These are phyloP conservation scores for Curvularia sp. DNA, from an alignment of 2,329 filamentous ascomycete species.

Conservation along the genomic window DNA sequence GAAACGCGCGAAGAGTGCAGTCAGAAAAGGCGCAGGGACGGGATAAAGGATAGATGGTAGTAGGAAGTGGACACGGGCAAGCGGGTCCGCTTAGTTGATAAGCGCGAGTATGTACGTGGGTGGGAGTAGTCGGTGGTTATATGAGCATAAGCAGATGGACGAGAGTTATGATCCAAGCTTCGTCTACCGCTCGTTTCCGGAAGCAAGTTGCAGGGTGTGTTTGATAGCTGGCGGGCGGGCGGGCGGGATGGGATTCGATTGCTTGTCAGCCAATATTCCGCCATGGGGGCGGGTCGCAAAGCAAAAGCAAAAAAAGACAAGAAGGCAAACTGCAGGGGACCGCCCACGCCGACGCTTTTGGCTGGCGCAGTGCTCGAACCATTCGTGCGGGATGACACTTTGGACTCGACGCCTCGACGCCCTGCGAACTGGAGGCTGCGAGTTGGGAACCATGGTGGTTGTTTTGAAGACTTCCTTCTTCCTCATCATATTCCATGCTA, in stretches of 20 bases:
- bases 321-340: constrained; percentile 29
- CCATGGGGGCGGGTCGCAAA: constrained; percentile 23
- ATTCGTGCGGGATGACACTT: constrained; percentile 37
- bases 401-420: not conserved
- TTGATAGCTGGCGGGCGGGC: constrained; percentile 30
- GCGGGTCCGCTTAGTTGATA: not conserved
- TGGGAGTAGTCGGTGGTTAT: not conserved
- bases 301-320: constrained; percentile 5
- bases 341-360: constrained; percentile 17
- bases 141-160: constrained; percentile 1
- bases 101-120: not conserved
- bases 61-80: not conserved
- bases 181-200: constrained; percentile 1
- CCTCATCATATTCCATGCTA: constrained; percentile 3
- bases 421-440: not conserved
- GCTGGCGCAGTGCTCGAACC: constrained; percentile 36
- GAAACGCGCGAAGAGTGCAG: not conserved
- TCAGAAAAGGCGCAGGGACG: not conserved
- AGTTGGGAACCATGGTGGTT: constrained; percentile 1
- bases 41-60: not conserved
- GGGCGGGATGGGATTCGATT: constrained; percentile 11
- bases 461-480: too few species aligned
- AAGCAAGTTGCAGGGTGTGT: constrained; percentile 17
- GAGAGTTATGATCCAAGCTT: constrained; percentile 6
- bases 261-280: constrained; percentile 37